Percentiles rank a stretch among this genome's conserved stretches.
Conservation (phyloP, 441 rosid species). For the Capsella rubella region DNA sequence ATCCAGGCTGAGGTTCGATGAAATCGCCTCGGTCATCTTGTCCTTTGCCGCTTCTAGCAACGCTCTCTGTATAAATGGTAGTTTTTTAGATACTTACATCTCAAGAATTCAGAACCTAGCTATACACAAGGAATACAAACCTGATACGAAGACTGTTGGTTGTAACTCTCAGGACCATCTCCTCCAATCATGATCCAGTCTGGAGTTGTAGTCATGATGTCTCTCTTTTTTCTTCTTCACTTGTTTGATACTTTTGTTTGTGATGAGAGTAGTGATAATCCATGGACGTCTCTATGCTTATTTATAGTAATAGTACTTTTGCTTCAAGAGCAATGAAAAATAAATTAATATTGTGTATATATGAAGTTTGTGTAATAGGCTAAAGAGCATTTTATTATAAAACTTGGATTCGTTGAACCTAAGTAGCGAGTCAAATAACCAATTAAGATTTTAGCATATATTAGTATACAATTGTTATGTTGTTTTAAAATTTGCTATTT, state of each 20-base stretch:
- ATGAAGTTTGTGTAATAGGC: too few species aligned
- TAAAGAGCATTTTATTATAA: too few species aligned
- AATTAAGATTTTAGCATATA: too few species aligned
- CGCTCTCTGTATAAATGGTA: background rate
- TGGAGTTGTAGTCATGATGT: background rate
- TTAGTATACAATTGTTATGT: too few species aligned
- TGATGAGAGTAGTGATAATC: background rate
- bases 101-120: background rate
- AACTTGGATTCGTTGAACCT: too few species aligned
- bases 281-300: background rate
- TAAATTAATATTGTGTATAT: too few species aligned
- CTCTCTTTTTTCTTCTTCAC: background rate
- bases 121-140: background rate
- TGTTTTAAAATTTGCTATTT: too few species aligned
- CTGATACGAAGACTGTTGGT: slow-evolving; percentile 4
- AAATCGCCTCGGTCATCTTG: background rate
- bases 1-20: background rate
- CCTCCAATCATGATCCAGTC: background rate
- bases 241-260: background rate
- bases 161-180: slow-evolving; percentile 15
- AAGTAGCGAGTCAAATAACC: too few species aligned
- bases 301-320: background rate
- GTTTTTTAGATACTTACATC: background rate
- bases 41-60: slow-evolving; percentile 5
- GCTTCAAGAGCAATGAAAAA: too few species aligned